Evolutionary conservation across 768 basidiomycete genomes (phyloP), one percentile per base, ranked within the genome.

Genomic region (Serendipita indica): DNA sequence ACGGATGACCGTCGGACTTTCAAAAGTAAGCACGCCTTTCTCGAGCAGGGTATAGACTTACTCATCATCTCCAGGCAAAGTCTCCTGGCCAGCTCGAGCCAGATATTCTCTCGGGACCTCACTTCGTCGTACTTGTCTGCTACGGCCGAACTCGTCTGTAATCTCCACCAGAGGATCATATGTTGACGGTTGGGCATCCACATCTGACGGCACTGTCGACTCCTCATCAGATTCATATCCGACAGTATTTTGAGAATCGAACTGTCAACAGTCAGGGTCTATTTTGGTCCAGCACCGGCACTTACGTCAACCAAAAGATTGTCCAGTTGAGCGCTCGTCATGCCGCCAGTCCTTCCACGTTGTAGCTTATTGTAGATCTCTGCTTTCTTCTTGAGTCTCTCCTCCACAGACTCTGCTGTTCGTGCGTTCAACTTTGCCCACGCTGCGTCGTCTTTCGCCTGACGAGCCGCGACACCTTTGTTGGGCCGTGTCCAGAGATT

Each of bases 121-220:
- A 12, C 89, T 90, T 7, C 78, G 77, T 56, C 74, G 76, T 16
- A 77, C 79, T 0, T 78, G 85, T 60, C 87, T 74, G 35, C 79
- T 64, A n/a, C 89, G 80, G 33, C 89, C 89, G 66, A 88, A 89
- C 65, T 91, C 89, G 63, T 92, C 89, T 66, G 84, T 81, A 60
- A 89, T 90, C 67, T 91, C 89, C 3, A 90, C 75, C 30, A 89
- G 71, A 10, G 87, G 86, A 63, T 91, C 88, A 59, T 27, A 49
- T 27, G 45, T 57, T 62, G 35, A 37, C 3, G 7, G 30, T 58
- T 78, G 85, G 3, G 68, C 68, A 57, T 78, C 77, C 32, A 72
- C 70, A 0, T 65, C 62, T 1, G 73, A n/a, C n/a, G n/a, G n/a
- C n/a, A n/a, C n/a, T n/a, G n/a, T n/a, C n/a, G n/a, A n/a, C 30